phyloP scores from a whole-genome alignment of 2,329 filamentous ascomycete species.

The Colletotrichum lindemuthianum region DNA sequence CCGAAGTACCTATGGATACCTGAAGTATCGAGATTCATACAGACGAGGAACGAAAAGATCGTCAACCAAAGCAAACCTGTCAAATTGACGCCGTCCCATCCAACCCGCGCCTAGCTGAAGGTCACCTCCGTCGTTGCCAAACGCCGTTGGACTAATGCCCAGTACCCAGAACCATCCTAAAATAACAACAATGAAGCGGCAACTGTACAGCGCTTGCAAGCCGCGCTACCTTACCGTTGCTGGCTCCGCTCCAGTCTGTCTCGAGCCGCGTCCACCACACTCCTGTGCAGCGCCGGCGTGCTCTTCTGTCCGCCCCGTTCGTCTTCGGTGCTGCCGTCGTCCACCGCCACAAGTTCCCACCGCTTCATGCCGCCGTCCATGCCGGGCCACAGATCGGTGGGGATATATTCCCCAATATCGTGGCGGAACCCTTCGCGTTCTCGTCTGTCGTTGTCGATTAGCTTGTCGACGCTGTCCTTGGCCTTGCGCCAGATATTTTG shows the following conservation, averaged over 20 bases:
- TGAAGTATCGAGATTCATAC: background rate
- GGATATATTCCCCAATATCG: slow-evolving; percentile 87
- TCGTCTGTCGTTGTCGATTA: slow-evolving; percentile 77
- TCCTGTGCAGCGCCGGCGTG: slow-evolving; percentile 43
- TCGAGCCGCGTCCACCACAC: slow-evolving; percentile 42
- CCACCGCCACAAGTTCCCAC: slow-evolving; percentile 58
- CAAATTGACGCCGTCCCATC: background rate
- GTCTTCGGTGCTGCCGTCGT: slow-evolving; percentile 40
- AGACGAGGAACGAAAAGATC: background rate
- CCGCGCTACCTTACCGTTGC: slow-evolving; percentile 15
- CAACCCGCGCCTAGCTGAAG: slow-evolving; percentile 17
- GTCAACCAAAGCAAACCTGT: background rate
- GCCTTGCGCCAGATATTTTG: slow-evolving; percentile 81
- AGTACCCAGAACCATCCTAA: slow-evolving; percentile 1
- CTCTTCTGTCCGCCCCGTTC: slow-evolving; percentile 32
- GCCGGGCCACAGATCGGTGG: slow-evolving; percentile 87
- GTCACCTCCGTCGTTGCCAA: slow-evolving; percentile 7
- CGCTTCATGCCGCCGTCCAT: slow-evolving; percentile 69
- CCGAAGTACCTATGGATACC: too few relatives aligned
- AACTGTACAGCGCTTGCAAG: background rate
- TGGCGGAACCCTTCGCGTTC: slow-evolving; percentile 82
- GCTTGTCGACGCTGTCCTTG: slow-evolving; percentile 76
- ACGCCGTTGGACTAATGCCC: slow-evolving; percentile 4
- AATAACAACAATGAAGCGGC: background rate
- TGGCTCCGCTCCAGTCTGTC: slow-evolving; percentile 38